A percentile compares a stretch with the other conserved stretches of the same genome.
Evolutionary conservation across 2,329 filamentous ascomycete species (phyloP).

Genomic region (Sphaceloma murrayae): DNA sequence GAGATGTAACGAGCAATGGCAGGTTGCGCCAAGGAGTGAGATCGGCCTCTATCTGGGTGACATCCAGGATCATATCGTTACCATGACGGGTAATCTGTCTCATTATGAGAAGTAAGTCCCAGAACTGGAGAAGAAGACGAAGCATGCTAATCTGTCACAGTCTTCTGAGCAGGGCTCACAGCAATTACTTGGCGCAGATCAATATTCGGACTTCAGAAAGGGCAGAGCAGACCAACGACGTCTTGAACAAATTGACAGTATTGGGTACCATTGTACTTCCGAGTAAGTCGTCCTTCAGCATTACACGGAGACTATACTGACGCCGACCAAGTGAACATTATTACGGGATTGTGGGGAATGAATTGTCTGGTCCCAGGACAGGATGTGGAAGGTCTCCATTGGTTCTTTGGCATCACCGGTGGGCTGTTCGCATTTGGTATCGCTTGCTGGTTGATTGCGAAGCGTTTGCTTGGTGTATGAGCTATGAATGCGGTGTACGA

Average conservation of each 20-base stretch:
- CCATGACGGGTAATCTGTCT: constrained; percentile 91
- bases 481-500: constrained; percentile 2
- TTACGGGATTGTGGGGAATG: constrained; percentile 98
- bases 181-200: constrained; percentile 97
- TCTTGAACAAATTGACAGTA: constrained; percentile 88
- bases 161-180: constrained; percentile 81
- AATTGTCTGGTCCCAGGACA: constrained; percentile 83
- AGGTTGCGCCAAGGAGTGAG: constrained; percentile 86
- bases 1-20: constrained; percentile 95
- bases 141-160: constrained; percentile 37
- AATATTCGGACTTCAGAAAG: constrained; percentile 99
- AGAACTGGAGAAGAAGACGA: background rate
- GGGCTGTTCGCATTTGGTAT: constrained; percentile 71
- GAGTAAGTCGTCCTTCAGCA: constrained; percentile 36
- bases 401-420: constrained; percentile 53
- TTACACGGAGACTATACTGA: background rate
- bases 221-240: constrained; percentile 89
- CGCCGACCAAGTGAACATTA: constrained; percentile 64
- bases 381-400: constrained; percentile 52
- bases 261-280: constrained; percentile 93
- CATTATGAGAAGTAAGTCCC: constrained; percentile 87
- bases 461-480: constrained; percentile 68
- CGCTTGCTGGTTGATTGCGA: constrained; percentile 70
- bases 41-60: constrained; percentile 97
- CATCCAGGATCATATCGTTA: constrained; percentile 98